phyloP scores from a whole-genome alignment of 2,329 filamentous ascomycete genomes.

The Apiospora pterosperma region DNA sequence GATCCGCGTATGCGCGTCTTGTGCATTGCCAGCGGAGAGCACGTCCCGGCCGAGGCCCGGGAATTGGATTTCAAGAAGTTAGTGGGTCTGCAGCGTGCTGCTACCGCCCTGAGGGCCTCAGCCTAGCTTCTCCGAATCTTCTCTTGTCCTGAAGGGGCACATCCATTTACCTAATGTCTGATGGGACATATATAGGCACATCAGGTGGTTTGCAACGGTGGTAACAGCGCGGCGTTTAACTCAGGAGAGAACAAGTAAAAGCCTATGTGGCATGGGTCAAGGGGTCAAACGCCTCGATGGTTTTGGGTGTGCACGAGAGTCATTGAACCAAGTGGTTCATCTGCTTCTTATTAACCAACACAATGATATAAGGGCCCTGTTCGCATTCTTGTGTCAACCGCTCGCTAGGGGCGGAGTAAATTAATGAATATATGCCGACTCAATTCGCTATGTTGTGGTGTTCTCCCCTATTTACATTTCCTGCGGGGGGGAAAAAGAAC shows the following conservation, averaged over 20 bases:
- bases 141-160: background rate
- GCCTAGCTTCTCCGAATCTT: background rate
- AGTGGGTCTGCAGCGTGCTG: slow-evolving; percentile 18
- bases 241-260: background rate
- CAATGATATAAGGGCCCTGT: background rate
- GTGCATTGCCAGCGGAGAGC: slow-evolving; percentile 87
- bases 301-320: background rate
- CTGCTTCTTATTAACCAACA: background rate
- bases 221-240: background rate
- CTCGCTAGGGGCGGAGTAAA: background rate
- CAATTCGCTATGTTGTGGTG: background rate
- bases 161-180: too few relatives aligned
- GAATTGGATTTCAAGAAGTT: slow-evolving; percentile 48
- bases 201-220: background rate
- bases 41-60: slow-evolving; percentile 54
- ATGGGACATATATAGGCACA: background rate
- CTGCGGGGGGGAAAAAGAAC: background rate
- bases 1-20: slow-evolving; percentile 89
- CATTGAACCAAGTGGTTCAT: background rate
- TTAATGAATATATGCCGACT: background rate
- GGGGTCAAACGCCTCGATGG: background rate
- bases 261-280: background rate
- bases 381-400: too few relatives aligned
- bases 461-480: background rate
- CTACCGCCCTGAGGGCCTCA: background rate